These are phyloP conservation scores for Secale cereale DNA, from an alignment of 176 grass and related monocot species.

Conservation along the genomic window DNA sequence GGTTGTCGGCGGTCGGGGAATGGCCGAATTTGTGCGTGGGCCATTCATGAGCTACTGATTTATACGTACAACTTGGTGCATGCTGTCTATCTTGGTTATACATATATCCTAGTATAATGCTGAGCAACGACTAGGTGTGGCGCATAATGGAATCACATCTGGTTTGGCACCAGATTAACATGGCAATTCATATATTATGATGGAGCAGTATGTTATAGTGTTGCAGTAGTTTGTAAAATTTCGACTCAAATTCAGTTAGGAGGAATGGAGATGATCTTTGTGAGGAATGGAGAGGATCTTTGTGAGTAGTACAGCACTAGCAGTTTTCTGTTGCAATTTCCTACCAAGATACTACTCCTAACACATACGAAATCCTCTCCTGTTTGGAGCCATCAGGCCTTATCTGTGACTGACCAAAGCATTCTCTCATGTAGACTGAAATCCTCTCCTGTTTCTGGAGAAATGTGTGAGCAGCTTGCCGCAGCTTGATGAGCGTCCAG, in stretches of 20 bases:
- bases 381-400: background rate
- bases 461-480: conserved; percentile 20
- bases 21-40: background rate
- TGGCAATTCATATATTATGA: no score
- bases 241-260: background rate
- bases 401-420: conserved; percentile 2
- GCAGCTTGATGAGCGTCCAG: conserved; percentile 36
- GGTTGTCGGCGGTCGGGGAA: background rate
- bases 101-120: background rate
- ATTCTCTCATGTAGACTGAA: conserved; percentile 6
- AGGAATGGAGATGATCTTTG: background rate
- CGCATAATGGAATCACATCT: no score
- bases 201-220: background rate
- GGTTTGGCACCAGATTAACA: no score
- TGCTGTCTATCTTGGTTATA: background rate
- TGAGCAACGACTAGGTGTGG: no score
- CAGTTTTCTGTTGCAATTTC: background rate
- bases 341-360: background rate
- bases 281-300: background rate
- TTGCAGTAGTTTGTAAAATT: background rate
- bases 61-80: background rate
- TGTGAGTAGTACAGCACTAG: background rate
- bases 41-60: background rate
- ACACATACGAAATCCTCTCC: no score
- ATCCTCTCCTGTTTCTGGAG: background rate